These are phyloP conservation scores for Cyphellophora europaea DNA, from an alignment of 2,329 filamentous ascomycete genomes.

Conservation along the genomic window DNA sequence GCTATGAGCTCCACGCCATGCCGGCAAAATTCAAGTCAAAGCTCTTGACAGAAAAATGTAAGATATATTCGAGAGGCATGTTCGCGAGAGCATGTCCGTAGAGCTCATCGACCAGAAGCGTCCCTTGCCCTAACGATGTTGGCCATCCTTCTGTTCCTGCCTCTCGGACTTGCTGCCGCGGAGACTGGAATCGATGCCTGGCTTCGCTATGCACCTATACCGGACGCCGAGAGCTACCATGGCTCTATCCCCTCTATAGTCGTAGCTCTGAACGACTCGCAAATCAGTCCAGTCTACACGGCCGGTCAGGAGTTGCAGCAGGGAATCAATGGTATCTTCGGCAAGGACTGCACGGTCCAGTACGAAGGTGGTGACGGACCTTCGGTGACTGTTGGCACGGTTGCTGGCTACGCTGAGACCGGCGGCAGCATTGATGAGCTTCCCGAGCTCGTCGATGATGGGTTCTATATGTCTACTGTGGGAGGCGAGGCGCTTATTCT, in stretches of 20 bases:
- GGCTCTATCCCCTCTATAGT: constrained; percentile 39
- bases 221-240: constrained; percentile 27
- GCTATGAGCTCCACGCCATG: too few species aligned
- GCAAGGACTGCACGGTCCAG: constrained; percentile 32
- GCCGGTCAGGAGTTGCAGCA: constrained; percentile 51
- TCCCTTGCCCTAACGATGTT: too few species aligned
- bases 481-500: constrained; percentile 46
- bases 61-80: too few species aligned
- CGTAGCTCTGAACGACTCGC: constrained; percentile 44
- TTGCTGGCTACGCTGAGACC: constrained; percentile 21
- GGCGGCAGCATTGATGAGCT: constrained; percentile 15
- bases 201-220: constrained; percentile 53
- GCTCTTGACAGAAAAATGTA: too few species aligned
- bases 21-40: too few species aligned
- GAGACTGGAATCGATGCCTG: constrained; percentile 55
- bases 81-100: too few species aligned
- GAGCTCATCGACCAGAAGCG: too few species aligned
- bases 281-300: constrained; percentile 47
- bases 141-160: constrained; percentile 4
- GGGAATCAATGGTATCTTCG: constrained; percentile 50
- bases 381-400: constrained; percentile 24
- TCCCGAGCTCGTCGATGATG: constrained; percentile 29
- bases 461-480: constrained; percentile 50
- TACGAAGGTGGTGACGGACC: constrained; percentile 18
- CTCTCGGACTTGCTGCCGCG: constrained; percentile 24